These are phyloP conservation scores for Pezicula carpinea DNA, from an alignment of 2,329 filamentous ascomycete genomes.

Conservation along the genomic window DNA sequence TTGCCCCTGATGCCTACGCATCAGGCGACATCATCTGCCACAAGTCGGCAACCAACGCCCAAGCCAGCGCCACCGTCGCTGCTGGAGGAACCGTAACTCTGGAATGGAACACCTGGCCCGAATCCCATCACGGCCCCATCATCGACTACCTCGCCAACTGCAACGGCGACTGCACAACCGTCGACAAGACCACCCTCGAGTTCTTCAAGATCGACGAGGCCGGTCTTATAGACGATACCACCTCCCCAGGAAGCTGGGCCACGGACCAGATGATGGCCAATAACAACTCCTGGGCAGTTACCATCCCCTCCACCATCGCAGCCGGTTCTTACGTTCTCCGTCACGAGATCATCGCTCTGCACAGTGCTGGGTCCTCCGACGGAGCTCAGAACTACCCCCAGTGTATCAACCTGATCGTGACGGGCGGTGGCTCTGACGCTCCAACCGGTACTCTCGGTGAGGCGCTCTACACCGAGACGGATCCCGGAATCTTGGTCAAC, in stretches of 20 bases:
- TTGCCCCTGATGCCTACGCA: constrained; percentile 40
- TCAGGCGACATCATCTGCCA: constrained; percentile 55
- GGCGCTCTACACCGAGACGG: constrained; percentile 24
- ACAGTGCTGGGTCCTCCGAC: constrained; percentile 29
- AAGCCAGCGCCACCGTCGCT: constrained; percentile 44
- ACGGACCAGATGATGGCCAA: constrained; percentile 43
- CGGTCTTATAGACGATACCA: constrained; percentile 29
- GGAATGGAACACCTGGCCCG: constrained; percentile 59
- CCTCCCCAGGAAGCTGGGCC: constrained; percentile 34
- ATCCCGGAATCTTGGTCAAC: constrained; percentile 43
- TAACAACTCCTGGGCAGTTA: constrained; percentile 47
- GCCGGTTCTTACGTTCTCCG: constrained; percentile 43
- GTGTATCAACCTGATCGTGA: constrained; percentile 45
- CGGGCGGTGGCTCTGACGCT: constrained; percentile 34
- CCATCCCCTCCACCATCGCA: constrained; percentile 36
- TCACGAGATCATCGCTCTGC: constrained; percentile 22
- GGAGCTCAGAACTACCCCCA: constrained; percentile 45
- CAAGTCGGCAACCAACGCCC: constrained; percentile 43
- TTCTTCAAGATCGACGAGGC: constrained; percentile 41
- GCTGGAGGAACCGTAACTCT: constrained; percentile 54
- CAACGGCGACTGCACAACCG: constrained; percentile 31
- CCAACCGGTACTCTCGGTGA: constrained; percentile 31
- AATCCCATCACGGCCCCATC: constrained; percentile 42
- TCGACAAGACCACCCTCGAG: constrained; percentile 32
- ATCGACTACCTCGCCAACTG: constrained; percentile 21